These are phyloP conservation scores for Fomitopsis pinicola DNA, from an alignment of 1,284 basidiomycete genomes.

Conservation along the genomic window DNA sequence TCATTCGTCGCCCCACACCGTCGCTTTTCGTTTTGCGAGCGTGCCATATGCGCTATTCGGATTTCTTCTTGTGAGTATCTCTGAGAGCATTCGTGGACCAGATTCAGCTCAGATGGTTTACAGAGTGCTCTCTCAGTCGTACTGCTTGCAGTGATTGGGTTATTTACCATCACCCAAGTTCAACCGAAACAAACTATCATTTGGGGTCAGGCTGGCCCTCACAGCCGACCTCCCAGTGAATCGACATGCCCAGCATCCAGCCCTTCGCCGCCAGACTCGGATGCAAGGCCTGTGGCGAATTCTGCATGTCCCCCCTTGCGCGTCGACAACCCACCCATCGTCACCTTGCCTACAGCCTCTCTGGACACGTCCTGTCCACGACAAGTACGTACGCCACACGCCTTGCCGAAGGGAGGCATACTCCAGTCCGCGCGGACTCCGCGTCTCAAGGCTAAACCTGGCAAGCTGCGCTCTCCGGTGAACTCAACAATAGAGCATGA, in stretches of 20 bases:
- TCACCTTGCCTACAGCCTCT: not conserved
- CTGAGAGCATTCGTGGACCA: not conserved
- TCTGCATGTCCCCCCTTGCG: not conserved
- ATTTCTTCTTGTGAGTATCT: not conserved
- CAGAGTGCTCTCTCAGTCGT: not conserved
- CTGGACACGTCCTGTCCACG: not conserved
- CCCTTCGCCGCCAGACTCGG: not conserved
- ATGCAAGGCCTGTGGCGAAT: not conserved
- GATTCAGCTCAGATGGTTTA: not conserved
- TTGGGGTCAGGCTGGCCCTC: not conserved
- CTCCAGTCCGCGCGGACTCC: not conserved
- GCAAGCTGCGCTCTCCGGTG: too few relatives aligned
- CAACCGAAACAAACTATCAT: not conserved
- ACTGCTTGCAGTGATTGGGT: not conserved
- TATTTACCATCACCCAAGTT: not conserved
- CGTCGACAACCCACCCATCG: not conserved
- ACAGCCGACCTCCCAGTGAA: not conserved
- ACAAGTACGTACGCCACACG: not conserved
- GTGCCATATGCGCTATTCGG: not conserved
- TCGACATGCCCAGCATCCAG: not conserved
- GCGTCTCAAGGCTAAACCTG: too few relatives aligned
- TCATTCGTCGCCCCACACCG: not conserved
- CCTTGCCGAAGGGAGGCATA: not conserved
- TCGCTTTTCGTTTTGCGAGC: slow-evolving; percentile 11
- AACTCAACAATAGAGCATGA: not conserved